Evolutionary conservation across 2,329 filamentous ascomycete species (phyloP), one percentile per base, ranked within the genome.

Genomic region (Shiraia sp.): DNA sequence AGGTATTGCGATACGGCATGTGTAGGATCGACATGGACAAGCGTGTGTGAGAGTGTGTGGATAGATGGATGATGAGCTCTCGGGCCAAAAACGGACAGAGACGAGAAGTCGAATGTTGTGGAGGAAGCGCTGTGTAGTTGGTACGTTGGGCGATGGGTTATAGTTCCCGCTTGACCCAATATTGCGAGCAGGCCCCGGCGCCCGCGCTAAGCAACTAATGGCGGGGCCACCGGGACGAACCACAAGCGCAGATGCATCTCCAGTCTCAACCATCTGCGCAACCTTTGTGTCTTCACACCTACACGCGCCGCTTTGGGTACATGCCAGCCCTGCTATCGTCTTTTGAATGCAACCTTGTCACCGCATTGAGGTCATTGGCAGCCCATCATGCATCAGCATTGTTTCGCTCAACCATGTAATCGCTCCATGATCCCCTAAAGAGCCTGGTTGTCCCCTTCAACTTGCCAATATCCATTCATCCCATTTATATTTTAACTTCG

Each of bases 291-390:
- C 50, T 49, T 45, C 40, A 36, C 29, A 32, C 13, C 17, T 28
- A 26, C 30, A 34, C 43, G 40, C 41, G 38, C 38, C 32, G 26
- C 27, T 36, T 42, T 43, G 22, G 36, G 47, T 47, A 27, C 27
- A 37, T 22, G 36, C 31, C 33, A 42, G 31, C 43, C 47, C 48
- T 55, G 48, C 45, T 48, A 32, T 29, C 27, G 16, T 31, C 42
- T 29, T 35, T 36, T 26, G 30, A 30, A 19, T 35, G 29, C 15
- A 26, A 34, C 41, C 36, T 36, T 37, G 19, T 8, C 29, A 27
- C 33, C 30, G 12, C 10, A 19, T 42, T 29, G 33, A 33, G 33
- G n/a, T 14, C 25, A 14, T 36, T 36, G 29, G 42, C 19, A 23
- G 34, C 27, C 28, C 23, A 40, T 23, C 30, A 28, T 34, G 17